Evolutionary conservation across 345 rosid species (phyloP), one percentile per base, ranked within the genome.

Genomic region (Ceriops zippeliana): DNA sequence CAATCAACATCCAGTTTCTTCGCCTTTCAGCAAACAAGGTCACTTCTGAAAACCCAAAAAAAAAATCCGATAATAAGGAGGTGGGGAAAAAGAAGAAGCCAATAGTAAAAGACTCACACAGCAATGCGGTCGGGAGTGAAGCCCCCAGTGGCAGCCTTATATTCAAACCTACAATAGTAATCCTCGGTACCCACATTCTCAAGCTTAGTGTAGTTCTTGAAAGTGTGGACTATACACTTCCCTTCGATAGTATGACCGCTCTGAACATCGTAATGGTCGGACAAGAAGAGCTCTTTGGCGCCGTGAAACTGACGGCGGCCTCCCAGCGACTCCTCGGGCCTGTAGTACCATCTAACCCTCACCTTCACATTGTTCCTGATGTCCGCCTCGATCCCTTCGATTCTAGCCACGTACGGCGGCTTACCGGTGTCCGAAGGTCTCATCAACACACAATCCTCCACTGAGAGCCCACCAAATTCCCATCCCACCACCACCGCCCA

Each of bases 241-340:
- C 96, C 98, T 61, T 92, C 96, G 52, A 92, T 86, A 13, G 96
- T 87, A 57, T 88, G 84, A 56, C 88, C 96, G 57, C 96, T 90
- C 57, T 90, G 98, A 63, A 89, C 81, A 65, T 89, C 97, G 0
- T 56, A 83, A 76, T 93, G 98, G 72, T 93, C 98, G 1, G 98
- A 93, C 69, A 92, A 68, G 78, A 92, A 89, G 1, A 92, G 86
- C 85, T 92, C 98, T 75, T 90, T 92, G 0, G 85, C 91, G 54
- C 98, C 98, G 74, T 90, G 96, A 72, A 92, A 92, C 82, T 85
- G 90, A 61, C 93, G 84, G 78, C 98, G 72, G n/a, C 98, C 98
- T n/a, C 96, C 93, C 6, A 81, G 74, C 0, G 96, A 86, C 70
- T 92, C 96, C 80, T 92, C 93, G 0, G 98, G 98, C 57, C 96